phyloP scores from a whole-genome alignment of 306 rosid species.

The Purshia tridentata region DNA sequence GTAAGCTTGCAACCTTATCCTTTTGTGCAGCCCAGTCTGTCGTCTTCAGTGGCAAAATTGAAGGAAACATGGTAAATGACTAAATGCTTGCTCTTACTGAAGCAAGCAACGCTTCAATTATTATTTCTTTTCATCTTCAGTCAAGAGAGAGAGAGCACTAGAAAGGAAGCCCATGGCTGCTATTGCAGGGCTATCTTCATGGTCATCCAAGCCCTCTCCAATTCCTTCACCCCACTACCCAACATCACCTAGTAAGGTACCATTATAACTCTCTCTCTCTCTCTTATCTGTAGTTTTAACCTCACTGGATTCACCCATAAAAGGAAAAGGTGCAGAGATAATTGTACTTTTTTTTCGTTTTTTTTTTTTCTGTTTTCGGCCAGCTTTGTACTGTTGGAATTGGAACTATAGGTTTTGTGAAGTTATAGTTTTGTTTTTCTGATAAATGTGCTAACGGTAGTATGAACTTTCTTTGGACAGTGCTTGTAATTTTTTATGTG shows the following conservation, averaged over 20 bases:
- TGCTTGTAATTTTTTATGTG: neutral
- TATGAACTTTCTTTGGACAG: neutral
- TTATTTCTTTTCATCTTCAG: neutral
- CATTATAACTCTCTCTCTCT: neutral
- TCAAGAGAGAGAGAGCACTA: neutral
- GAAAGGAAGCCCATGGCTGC: constrained; percentile 35
- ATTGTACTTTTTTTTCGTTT: neutral
- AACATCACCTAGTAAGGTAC: constrained; percentile 43
- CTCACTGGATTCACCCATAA: neutral
- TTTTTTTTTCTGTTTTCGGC: neutral
- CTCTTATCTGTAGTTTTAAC: neutral
- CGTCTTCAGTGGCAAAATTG: neutral
- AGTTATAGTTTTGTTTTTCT: neutral
- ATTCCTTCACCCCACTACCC: constrained; percentile 17
- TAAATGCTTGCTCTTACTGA: neutral
- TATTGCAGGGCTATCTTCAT: constrained; percentile 31
- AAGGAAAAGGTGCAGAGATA: no score
- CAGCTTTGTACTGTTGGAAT: neutral
- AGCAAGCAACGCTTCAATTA: neutral
- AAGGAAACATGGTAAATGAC: neutral
- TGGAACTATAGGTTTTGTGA: neutral
- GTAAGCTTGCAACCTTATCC: constrained; percentile 27
- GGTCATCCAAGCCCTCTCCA: constrained; percentile 23
- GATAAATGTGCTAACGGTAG: no score
- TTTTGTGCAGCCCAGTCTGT: neutral